Conservation (phyloP, 2,329 filamentous ascomycete genomes). For the Monilinia fructicola region DNA sequence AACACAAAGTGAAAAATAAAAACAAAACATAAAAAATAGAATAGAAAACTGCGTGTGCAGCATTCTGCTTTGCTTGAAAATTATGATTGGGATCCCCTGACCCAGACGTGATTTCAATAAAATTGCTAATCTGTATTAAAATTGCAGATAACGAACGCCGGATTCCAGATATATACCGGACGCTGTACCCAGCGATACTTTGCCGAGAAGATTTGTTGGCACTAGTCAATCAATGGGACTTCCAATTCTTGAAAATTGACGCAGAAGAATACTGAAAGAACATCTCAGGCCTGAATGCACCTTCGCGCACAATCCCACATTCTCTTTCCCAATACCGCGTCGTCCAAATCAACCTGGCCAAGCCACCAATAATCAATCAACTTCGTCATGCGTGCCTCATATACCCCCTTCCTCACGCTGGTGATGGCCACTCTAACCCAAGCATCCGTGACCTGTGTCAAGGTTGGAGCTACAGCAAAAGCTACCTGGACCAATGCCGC, state of each 20-base stretch:
- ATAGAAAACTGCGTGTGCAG: no score
- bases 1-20: no score
- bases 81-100: no score
- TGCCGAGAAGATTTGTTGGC: no score
- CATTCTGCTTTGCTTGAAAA: neutral
- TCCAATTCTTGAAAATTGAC: no score
- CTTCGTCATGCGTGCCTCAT: neutral
- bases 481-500: constrained; percentile 49
- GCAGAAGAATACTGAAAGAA: neutral
- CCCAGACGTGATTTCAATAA: neutral
- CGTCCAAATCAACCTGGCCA: neutral
- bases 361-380: neutral
- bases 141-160: no score
- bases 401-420: neutral
- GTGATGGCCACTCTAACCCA: neutral
- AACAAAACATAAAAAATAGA: no score
- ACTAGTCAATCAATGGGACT: neutral
- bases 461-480: constrained; percentile 45
- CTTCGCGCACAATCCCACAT: neutral
- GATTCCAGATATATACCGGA: neutral
- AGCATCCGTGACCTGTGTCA: constrained; percentile 44
- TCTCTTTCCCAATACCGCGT: neutral
- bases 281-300: neutral
- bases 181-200: no score
- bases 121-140: neutral